A percentile compares a stretch with the other conserved stretches of the same genome.
phyloP scores from a whole-genome alignment of 768 basidiomycete genomes.

The Collybia mongolica region DNA sequence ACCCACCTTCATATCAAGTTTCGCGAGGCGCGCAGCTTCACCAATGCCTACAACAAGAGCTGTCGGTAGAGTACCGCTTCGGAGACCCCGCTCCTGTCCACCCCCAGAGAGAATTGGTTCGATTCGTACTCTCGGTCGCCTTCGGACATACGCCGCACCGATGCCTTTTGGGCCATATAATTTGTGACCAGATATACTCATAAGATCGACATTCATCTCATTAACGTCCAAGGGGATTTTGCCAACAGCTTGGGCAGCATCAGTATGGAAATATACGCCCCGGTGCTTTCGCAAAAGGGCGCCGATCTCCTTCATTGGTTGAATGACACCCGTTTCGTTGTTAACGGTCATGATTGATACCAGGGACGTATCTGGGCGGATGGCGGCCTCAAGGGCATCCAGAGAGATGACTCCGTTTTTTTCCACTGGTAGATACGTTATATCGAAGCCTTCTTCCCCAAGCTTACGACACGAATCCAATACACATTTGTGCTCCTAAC shows the following conservation, averaged over 20 bases:
- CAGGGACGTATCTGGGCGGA: slow-evolving; percentile 91
- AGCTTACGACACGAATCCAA: slow-evolving; percentile 96
- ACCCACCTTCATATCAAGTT: slow-evolving; percentile 90
- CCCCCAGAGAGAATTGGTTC: slow-evolving; percentile 96
- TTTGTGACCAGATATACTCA: slow-evolving; percentile 98
- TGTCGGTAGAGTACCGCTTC: slow-evolving; percentile 93
- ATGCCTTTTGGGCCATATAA: slow-evolving; percentile 97
- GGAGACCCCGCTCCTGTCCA: slow-evolving; percentile 93
- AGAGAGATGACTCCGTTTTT: slow-evolving; percentile 81
- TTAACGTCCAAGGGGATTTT: slow-evolving; percentile 94
- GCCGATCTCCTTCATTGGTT: slow-evolving; percentile 95
- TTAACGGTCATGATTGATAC: slow-evolving; percentile 99
- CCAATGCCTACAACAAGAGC: slow-evolving; percentile 90
- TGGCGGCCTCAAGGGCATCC: slow-evolving; percentile 77
- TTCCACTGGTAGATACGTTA: slow-evolving; percentile 96
- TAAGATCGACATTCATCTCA: slow-evolving; percentile 90
- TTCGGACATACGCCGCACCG: slow-evolving; percentile 90
- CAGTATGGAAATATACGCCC: slow-evolving; percentile 94
- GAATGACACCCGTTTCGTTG: slow-evolving; percentile 99
- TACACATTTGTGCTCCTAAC: slow-evolving; percentile 98
- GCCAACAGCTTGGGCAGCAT: slow-evolving; percentile 93
- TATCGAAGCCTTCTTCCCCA: slow-evolving; percentile 94
- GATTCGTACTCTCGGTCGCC: slow-evolving; percentile 88
- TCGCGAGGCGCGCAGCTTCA: slow-evolving; percentile 91
- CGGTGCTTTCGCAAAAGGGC: slow-evolving; percentile 81